Evolutionary conservation across 495 filamentous ascomycete genomes (phyloP), one percentile per base, ranked within the genome.

Genomic region (Penicillium crystallinum): DNA sequence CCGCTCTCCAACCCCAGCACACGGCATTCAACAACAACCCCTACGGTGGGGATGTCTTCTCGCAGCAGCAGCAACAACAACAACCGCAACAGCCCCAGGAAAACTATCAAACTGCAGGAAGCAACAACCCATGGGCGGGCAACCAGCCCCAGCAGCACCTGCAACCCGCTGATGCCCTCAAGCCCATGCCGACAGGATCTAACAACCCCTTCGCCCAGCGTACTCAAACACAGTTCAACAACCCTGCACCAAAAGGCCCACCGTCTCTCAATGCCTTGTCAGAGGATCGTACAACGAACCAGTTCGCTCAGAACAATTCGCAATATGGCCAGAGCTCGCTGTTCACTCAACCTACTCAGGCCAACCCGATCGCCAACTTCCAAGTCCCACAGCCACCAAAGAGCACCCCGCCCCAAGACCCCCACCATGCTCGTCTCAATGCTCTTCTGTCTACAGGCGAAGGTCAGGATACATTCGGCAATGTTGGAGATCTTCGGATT

Each of bases 391-490:
- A 68, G 56, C 74, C 73, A 18, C 70, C 73, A 14, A 80, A 76
- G 62, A 69, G 65, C 49, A 68, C 66, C 0, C 71, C 77, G 0
- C 73, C 74, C 43, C 70, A 72, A 44, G 86, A 88, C 61, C 86
- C 92, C 37, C 88, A 95, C 58, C 84, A 91, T 59, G 81, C 86
- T n/a, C 83, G 79, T 61, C 83, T 99, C 49, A 97, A 97, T 58
- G 82, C 87, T n/a, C 85, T 99, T 11, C 81, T 99, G 38, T 80
- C 88, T 7, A 77, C 77, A 19, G 91, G 93, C 50, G 95, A 97
- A 38, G 93, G 93, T 19, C 85, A 90, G 73, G 93, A 99, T 65
- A 97, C 95, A 1, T 99, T 96, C 66, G 93, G 93, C 46, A 99
- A 99, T 63, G 87, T 87, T 34, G 93, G 93, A 48, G 85, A 97